These are phyloP conservation scores for Hericium alpestre DNA, from an alignment of 768 basidiomycete genomes.

Conservation along the genomic window DNA sequence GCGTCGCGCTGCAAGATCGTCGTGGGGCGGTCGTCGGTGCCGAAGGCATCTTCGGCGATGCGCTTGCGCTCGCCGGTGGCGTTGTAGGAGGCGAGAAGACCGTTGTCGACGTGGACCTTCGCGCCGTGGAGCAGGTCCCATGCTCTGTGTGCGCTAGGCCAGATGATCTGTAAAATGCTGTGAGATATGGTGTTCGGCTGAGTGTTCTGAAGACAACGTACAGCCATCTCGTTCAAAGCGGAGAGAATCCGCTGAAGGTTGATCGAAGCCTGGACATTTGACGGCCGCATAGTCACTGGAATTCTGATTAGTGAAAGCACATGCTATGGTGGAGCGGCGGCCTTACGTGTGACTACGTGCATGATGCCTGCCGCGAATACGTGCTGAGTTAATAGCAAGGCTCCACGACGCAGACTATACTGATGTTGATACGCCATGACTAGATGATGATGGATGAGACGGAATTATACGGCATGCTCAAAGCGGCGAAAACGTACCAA, in stretches of 20 bases:
- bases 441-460: slow-evolving; percentile 17
- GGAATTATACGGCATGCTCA: neutral
- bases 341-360: slow-evolving; percentile 60
- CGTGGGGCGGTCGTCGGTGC: neutral
- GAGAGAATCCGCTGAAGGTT: slow-evolving; percentile 55
- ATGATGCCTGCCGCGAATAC: slow-evolving; percentile 67
- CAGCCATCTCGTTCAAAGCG: slow-evolving; percentile 60
- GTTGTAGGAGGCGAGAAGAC: slow-evolving; percentile 1
- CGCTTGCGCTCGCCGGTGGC: slow-evolving; percentile 7
- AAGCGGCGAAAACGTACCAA: slow-evolving; percentile 30
- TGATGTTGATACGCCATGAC: slow-evolving; percentile 51
- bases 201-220: slow-evolving; percentile 45
- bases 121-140: slow-evolving; percentile 14
- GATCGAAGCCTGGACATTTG: slow-evolving; percentile 57
- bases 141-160: slow-evolving; percentile 11
- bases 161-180: slow-evolving; percentile 51
- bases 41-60: slow-evolving; percentile 12
- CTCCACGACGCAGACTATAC: slow-evolving; percentile 48
- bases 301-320: slow-evolving; percentile 4
- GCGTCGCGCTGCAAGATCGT: neutral
- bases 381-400: slow-evolving; percentile 61
- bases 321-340: slow-evolving; percentile 19
- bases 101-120: slow-evolving; percentile 11
- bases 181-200: slow-evolving; percentile 48
- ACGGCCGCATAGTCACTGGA: slow-evolving; percentile 61